These are phyloP conservation scores for Elsinoe australis DNA, from an alignment of 2,329 filamentous ascomycete species.

Conservation along the genomic window DNA sequence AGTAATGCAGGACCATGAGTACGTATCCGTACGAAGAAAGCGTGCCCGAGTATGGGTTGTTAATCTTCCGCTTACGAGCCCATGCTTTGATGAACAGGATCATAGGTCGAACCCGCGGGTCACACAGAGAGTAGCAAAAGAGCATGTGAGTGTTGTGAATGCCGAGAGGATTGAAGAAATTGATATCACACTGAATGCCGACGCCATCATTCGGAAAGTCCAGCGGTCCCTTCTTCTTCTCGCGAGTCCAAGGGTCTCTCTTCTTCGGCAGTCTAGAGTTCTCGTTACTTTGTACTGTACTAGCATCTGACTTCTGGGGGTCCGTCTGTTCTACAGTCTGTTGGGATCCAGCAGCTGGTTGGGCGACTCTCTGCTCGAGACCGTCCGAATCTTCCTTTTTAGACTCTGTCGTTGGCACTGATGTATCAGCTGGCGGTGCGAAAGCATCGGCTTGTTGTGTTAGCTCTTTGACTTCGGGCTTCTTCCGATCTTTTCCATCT, in stretches of 20 bases:
- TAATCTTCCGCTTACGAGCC: constrained; percentile 79
- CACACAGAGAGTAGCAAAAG: constrained; percentile 72
- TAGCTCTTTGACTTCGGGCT: not conserved
- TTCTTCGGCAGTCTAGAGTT: not conserved
- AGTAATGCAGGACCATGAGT: constrained; percentile 83
- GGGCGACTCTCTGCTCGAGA: too few species aligned
- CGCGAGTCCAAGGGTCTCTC: constrained; percentile 35
- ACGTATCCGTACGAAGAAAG: constrained; percentile 87
- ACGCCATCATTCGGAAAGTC: constrained; percentile 70
- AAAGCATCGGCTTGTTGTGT: constrained; percentile 24
- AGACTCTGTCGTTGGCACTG: too few species aligned
- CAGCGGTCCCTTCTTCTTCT: constrained; percentile 46
- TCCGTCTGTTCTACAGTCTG: too few species aligned
- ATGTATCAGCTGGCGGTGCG: constrained; percentile 18
- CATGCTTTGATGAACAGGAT: constrained; percentile 85
- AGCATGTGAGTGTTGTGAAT: constrained; percentile 78
- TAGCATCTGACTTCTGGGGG: too few species aligned
- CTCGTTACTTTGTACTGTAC: too few species aligned
- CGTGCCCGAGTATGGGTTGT: constrained; percentile 77
- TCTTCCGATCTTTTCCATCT: constrained; percentile 1
- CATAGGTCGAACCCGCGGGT: constrained; percentile 67
- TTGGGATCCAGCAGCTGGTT: too few species aligned
- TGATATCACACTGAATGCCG: constrained; percentile 87
- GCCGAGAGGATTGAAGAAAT: constrained; percentile 77
- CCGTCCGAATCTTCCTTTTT: too few species aligned